phyloP scores from a whole-genome alignment of 2,329 filamentous ascomycete species.

The Neonectria coccinea region DNA sequence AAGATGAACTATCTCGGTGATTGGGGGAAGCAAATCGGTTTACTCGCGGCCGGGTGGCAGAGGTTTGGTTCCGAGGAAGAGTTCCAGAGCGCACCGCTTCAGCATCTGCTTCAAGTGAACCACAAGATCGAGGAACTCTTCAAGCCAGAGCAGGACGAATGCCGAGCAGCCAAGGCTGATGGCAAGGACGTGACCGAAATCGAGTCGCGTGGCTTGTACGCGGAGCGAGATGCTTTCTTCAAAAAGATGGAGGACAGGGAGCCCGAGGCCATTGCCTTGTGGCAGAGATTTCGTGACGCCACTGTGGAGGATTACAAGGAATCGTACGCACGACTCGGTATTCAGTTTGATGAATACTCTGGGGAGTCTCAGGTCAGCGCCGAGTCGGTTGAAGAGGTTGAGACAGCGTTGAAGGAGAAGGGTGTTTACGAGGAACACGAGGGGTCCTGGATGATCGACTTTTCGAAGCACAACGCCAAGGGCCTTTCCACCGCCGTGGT shows the following conservation, averaged over 20 bases:
- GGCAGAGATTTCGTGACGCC: conserved; percentile 65
- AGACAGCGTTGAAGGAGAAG: conserved; percentile 67
- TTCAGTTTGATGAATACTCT: conserved; percentile 70
- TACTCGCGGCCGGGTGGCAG: conserved; percentile 74
- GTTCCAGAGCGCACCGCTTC: conserved; percentile 73
- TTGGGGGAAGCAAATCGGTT: conserved; percentile 76
- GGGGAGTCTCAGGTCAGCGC: conserved; percentile 71
- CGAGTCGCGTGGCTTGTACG: conserved; percentile 54
- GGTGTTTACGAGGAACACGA: conserved; percentile 73
- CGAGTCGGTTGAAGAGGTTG: conserved; percentile 69
- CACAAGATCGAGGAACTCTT: conserved; percentile 73
- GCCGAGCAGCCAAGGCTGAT: conserved; percentile 58
- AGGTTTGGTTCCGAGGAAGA: conserved; percentile 74
- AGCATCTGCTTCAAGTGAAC: conserved; percentile 76
- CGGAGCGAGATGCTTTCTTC: conserved; percentile 67
- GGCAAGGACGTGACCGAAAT: conserved; percentile 53
- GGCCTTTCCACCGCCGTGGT: conserved; percentile 76
- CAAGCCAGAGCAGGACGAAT: conserved; percentile 70
- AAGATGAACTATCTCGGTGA: conserved; percentile 80
- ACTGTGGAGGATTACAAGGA: conserved; percentile 66
- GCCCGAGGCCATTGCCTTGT: conserved; percentile 63
- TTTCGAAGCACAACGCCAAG: conserved; percentile 78
- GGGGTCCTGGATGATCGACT: conserved; percentile 76
- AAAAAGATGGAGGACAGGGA: conserved; percentile 70
- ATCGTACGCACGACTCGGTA: conserved; percentile 66